These are phyloP conservation scores for Tremella fuciformis DNA, from an alignment of 768 basidiomycete genomes.

Conservation along the genomic window DNA sequence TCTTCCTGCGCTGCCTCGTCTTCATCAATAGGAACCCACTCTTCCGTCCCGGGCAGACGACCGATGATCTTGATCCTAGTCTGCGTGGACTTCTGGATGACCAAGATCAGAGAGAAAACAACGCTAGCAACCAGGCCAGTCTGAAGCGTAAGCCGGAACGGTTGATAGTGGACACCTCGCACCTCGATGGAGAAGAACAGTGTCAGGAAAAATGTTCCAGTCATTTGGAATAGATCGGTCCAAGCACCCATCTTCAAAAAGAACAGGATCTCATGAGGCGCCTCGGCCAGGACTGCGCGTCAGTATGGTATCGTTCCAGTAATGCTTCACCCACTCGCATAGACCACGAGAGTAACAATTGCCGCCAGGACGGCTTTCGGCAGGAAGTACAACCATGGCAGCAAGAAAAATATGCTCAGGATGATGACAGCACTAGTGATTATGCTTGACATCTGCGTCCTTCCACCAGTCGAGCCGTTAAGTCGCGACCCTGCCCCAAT, in stretches of 20 bases:
- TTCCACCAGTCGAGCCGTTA: slow-evolving; percentile 81
- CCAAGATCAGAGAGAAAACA: slow-evolving; percentile 79
- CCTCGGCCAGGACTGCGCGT: slow-evolving; percentile 41
- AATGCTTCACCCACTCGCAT: slow-evolving; percentile 56
- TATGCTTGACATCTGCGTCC: slow-evolving; percentile 78
- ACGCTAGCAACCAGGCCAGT: slow-evolving; percentile 86
- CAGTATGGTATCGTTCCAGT: not conserved
- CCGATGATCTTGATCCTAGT: slow-evolving; percentile 90
- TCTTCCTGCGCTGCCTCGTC: slow-evolving; percentile 70
- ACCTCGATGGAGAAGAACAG: slow-evolving; percentile 84
- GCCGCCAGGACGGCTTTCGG: slow-evolving; percentile 60
- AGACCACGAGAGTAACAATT: slow-evolving; percentile 81
- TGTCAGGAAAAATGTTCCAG: slow-evolving; percentile 79
- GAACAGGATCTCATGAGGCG: slow-evolving; percentile 79
- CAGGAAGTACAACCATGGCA: slow-evolving; percentile 78
- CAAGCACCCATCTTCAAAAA: slow-evolving; percentile 91
- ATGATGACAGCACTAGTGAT: slow-evolving; percentile 72
- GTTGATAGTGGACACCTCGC: slow-evolving; percentile 14
- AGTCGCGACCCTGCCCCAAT: slow-evolving; percentile 62
- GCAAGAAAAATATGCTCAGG: slow-evolving; percentile 81
- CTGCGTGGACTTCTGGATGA: slow-evolving; percentile 83
- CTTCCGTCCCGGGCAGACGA: slow-evolving; percentile 77
- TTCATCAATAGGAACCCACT: slow-evolving; percentile 88
- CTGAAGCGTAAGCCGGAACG: slow-evolving; percentile 23
- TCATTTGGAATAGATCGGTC: slow-evolving; percentile 82